phyloP scores from a whole-genome alignment of 2,329 filamentous ascomycete genomes.

The Colletotrichum incanum region DNA sequence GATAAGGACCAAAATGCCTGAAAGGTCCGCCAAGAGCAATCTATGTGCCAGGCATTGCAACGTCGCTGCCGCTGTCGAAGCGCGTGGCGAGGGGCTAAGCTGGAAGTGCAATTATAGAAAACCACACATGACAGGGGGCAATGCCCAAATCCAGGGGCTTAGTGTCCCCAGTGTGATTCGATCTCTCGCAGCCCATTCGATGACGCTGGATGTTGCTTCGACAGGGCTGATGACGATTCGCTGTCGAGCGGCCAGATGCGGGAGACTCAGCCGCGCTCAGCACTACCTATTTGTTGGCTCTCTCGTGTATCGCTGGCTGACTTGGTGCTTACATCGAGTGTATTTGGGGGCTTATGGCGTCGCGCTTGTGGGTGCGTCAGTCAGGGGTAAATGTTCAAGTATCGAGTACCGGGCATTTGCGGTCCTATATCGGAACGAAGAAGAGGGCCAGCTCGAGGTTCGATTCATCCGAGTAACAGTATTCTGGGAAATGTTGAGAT shows the following conservation, averaged over 20 bases:
- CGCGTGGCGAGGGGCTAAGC: slow-evolving; percentile 35
- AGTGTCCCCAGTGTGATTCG: slow-evolving; percentile 20
- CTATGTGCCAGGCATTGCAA: slow-evolving; percentile 29
- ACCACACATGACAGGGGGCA: slow-evolving; percentile 18
- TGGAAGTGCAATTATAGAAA: slow-evolving; percentile 36
- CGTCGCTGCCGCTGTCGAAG: slow-evolving; percentile 29
- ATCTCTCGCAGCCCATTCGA: slow-evolving; percentile 25
- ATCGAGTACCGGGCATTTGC: not conserved
- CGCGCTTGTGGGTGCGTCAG: not conserved
- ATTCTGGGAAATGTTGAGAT: not conserved
- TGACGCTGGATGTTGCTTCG: not conserved
- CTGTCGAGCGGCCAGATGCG: slow-evolving; percentile 22
- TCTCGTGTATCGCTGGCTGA: not conserved
- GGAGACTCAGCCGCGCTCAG: not conserved
- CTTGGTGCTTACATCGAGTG: not conserved
- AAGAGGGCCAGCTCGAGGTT: not conserved
- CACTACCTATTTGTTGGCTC: not conserved
- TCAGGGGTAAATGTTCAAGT: not conserved
- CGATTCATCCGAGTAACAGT: not conserved
- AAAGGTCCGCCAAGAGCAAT: slow-evolving; percentile 36
- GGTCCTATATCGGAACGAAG: not conserved
- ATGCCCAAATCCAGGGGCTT: slow-evolving; percentile 28
- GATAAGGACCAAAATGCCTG: slow-evolving; percentile 24
- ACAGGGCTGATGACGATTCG: slow-evolving; percentile 12
- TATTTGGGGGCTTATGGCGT: not conserved